Percentiles rank a stretch among this genome's conserved stretches.
These are phyloP conservation scores for Geoglossum cookeanum DNA, from an alignment of 2,329 filamentous ascomycete species.

Conservation along the genomic window DNA sequence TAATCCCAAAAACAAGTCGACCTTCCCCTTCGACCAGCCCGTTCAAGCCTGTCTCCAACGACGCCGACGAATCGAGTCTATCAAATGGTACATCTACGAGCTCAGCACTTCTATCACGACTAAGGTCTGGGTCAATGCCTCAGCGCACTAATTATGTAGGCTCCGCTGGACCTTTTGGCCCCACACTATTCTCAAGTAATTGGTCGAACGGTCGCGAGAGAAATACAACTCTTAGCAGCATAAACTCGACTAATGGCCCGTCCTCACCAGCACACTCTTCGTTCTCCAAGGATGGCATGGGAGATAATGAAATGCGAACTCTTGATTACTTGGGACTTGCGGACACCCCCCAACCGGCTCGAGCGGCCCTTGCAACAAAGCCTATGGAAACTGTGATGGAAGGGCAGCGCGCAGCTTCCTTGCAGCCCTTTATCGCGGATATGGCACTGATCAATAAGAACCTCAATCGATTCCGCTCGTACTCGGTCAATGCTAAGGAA, in stretches of 20 bases:
- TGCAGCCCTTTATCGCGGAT: constrained; percentile 51
- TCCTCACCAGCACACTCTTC: constrained; percentile 74
- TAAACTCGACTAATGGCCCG: constrained; percentile 70
- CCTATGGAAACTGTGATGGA: constrained; percentile 34
- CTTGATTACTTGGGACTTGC: constrained; percentile 90
- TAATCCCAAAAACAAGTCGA: constrained; percentile 60
- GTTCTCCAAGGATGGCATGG: constrained; percentile 67
- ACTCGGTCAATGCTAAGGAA: constrained; percentile 96
- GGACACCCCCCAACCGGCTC: constrained; percentile 65
- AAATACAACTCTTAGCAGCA: constrained; percentile 74
- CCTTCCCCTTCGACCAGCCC: constrained; percentile 75
- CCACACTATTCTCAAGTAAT: constrained; percentile 69
- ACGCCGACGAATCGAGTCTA: constrained; percentile 15
- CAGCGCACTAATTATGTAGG: constrained; percentile 56
- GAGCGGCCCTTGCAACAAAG: constrained; percentile 49
- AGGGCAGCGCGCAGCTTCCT: constrained; percentile 28
- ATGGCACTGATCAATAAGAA: constrained; percentile 58
- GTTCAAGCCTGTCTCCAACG: constrained; percentile 45
- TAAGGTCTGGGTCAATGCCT: constrained; percentile 86
- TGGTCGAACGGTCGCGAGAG: constrained; percentile 70
- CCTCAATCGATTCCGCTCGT: constrained; percentile 79
- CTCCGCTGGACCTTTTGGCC: constrained; percentile 53
- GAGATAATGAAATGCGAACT: constrained; percentile 78
- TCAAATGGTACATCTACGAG: constrained; percentile 12
- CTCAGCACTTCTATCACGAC: constrained; percentile 60